A percentile compares a stretch with the other conserved stretches of the same genome.
Conservation (phyloP, 352 stramenopile genomes). For the Phytophthora idaei region DNA sequence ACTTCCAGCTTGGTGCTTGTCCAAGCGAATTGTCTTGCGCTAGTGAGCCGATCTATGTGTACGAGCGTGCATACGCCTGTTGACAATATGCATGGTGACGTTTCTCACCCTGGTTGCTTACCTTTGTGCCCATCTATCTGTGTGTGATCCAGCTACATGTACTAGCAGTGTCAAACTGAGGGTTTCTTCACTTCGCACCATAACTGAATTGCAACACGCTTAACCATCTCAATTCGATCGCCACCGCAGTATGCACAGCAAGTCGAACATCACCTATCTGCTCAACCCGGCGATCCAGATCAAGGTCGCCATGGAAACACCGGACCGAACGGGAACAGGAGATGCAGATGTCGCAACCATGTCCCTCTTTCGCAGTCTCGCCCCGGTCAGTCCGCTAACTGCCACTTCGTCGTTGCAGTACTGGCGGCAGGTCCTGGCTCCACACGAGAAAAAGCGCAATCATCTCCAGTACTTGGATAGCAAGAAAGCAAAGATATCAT, state of each 20-base stretch:
- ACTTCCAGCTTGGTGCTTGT: conserved; percentile 1
- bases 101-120: no score
- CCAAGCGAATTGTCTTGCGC: background rate
- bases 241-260: conserved; percentile 34
- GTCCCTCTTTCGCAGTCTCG: conserved; percentile 34
- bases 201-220: background rate
- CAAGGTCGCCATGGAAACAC: conserved; percentile 14
- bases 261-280: conserved; percentile 51
- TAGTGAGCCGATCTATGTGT: conserved; percentile 14
- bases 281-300: conserved; percentile 39
- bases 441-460: no score
- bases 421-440: no score
- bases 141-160: no score
- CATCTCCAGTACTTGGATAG: no score
- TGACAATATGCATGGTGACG: background rate
- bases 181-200: no score
- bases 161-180: no score
- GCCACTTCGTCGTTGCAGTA: no score
- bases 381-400: no score
- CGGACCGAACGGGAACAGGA: conserved; percentile 12
- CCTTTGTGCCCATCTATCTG: no score
- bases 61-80: conserved; percentile 5
- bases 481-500: no score
- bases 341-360: conserved; percentile 19
- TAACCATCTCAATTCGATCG: background rate